A percentile compares a stretch with the other conserved stretches of the same genome.
Conservation (phyloP, 2,329 filamentous ascomycete genomes). For the Juglanconis oblonga region DNA sequence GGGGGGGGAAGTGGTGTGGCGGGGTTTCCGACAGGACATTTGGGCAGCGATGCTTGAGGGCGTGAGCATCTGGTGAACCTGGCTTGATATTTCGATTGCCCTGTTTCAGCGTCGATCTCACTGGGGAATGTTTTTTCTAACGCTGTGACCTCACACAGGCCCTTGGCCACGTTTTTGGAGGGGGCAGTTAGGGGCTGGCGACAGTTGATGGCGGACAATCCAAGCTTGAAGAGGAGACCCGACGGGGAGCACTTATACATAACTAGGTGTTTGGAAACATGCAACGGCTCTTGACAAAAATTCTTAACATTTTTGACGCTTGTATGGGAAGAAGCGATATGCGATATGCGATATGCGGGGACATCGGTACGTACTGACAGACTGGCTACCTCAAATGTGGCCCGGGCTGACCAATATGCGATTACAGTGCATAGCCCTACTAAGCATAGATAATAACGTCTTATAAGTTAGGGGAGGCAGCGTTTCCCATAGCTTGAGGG, state of each 20-base stretch:
- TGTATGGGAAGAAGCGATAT: too few relatives aligned
- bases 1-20: too few relatives aligned
- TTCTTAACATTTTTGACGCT: background rate
- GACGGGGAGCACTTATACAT: background rate
- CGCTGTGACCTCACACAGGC: conserved; percentile 8
- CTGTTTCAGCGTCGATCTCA: background rate
- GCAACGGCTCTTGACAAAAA: background rate
- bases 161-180: background rate
- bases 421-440: too few relatives aligned
- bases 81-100: background rate
- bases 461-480: too few relatives aligned
- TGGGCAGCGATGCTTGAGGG: too few relatives aligned
- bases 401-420: too few relatives aligned
- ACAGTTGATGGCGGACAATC: background rate
- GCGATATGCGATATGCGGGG: too few relatives aligned
- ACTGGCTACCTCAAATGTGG: too few relatives aligned
- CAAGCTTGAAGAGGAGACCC: background rate
- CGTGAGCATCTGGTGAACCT: background rate
- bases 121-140: background rate
- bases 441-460: too few relatives aligned
- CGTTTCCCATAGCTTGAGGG: too few relatives aligned
- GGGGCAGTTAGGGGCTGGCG: background rate
- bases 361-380: too few relatives aligned
- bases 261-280: background rate
- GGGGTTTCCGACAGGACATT: too few relatives aligned